A percentile compares a stretch with the other conserved stretches of the same genome.
Conservation (phyloP, 192 early-diverging fungal species). For the Umbelopsis vinacea region DNA sequence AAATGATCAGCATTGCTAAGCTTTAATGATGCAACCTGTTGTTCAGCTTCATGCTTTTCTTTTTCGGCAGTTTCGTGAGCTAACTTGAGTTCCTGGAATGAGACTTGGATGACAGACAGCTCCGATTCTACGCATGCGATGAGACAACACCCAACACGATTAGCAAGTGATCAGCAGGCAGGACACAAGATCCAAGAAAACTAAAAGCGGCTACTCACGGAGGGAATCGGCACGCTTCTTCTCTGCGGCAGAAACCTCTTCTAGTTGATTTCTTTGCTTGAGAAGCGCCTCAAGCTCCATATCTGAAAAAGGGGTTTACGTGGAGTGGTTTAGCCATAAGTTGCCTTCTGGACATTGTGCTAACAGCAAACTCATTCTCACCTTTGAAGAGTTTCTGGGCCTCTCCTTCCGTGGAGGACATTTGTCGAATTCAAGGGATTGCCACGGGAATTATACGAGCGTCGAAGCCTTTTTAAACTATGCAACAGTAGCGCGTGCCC, state of each 20-base stretch:
- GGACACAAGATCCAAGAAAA: not conserved
- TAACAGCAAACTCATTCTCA: not conserved
- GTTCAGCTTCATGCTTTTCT: slow-evolving; percentile 15
- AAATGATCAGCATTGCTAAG: slow-evolving; percentile 6
- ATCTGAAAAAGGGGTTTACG: not conserved
- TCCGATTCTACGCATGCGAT: not conserved
- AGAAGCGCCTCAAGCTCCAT: slow-evolving; percentile 21
- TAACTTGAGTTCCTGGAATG: slow-evolving; percentile 17
- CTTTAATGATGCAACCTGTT: not conserved
- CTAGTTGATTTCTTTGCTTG: slow-evolving; percentile 20
- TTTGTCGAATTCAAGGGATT: not conserved
- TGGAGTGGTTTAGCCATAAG: not conserved
- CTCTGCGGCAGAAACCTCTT: slow-evolving; percentile 19
- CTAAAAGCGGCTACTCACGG: not conserved
- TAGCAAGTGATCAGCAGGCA: not conserved
- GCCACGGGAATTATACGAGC: not conserved
- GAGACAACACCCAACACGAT: not conserved
- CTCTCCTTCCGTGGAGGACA: slow-evolving; percentile 25
- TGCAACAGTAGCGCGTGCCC: slow-evolving; percentile 1
- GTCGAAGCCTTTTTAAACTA: not conserved
- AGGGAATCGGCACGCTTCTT: slow-evolving; percentile 20
- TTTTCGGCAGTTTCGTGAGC: slow-evolving; percentile 7
- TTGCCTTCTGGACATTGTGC: not conserved
- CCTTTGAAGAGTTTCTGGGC: slow-evolving; percentile 19
- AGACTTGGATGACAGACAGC: not conserved